A percentile compares a stretch with the other conserved stretches of the same genome.
phyloP scores from a whole-genome alignment of 1,139 yeast species.

The Pichia norvegensis region DNA sequence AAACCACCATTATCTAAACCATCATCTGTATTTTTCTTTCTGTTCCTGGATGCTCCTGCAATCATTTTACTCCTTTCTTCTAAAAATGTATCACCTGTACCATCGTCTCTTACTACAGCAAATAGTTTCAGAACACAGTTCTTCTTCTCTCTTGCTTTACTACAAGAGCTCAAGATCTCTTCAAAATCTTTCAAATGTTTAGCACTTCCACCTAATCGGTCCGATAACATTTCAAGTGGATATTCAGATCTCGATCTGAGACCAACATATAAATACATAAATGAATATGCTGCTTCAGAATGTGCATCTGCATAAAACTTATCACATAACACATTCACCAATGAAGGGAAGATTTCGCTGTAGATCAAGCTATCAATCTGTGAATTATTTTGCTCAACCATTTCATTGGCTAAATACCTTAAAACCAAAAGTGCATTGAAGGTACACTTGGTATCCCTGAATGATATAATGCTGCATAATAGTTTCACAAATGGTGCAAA shows the following conservation, averaged over 20 bases:
- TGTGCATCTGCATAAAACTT: conserved; percentile 82
- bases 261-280: conserved; percentile 71
- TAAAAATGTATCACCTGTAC: conserved; percentile 26
- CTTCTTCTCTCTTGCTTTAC: conserved; percentile 46
- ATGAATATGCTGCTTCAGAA: conserved; percentile 81
- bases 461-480: conserved; percentile 67
- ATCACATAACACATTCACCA: conserved; percentile 54
- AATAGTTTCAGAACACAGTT: conserved; percentile 44
- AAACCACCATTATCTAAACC: conserved; percentile 33
- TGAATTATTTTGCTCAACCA: conserved; percentile 55
- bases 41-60: conserved; percentile 19
- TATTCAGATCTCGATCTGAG: conserved; percentile 52
- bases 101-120: conserved; percentile 31
- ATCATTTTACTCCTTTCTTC: conserved; percentile 14
- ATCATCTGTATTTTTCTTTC: conserved; percentile 25
- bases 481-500: conserved; percentile 75
- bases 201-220: conserved; percentile 37
- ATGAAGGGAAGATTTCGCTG: conserved; percentile 43
- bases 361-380: conserved; percentile 75
- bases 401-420: conserved; percentile 58
- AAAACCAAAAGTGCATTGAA: conserved; percentile 81
- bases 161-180: conserved; percentile 40
- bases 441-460: conserved; percentile 86
- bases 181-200: conserved; percentile 43
- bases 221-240: conserved; percentile 44